Conservation (phyloP, 225 moss, liverwort and hornwort species). For the Polytrichum formosum region DNA sequence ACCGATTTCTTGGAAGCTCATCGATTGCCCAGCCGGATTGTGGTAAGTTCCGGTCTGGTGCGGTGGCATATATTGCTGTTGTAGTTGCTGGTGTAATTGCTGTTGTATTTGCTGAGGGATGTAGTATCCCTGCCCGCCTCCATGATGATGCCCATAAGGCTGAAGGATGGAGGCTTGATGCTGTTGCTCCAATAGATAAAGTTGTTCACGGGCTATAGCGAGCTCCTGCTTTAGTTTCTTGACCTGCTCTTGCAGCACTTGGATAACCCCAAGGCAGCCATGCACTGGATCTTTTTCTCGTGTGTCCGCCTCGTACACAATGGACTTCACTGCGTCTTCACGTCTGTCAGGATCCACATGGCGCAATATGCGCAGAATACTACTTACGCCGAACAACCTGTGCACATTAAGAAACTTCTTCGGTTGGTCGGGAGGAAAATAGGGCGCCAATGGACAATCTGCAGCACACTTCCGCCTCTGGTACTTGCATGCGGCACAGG, state of each 20-base stretch:
- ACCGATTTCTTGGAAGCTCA: slow-evolving; percentile 39
- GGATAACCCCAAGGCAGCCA: slow-evolving; percentile 62
- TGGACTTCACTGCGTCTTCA: slow-evolving; percentile 52
- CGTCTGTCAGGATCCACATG: slow-evolving; percentile 53
- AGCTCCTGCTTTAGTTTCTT: slow-evolving; percentile 41
- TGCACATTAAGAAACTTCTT: slow-evolving; percentile 62
- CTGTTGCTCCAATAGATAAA: slow-evolving; percentile 35
- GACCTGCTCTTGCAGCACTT: slow-evolving; percentile 41
- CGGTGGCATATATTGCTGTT: not conserved
- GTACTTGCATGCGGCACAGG: slow-evolving; percentile 73
- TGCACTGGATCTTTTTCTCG: slow-evolving; percentile 65
- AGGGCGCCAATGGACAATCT: slow-evolving; percentile 62
- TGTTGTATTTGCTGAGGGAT: slow-evolving; percentile 31
- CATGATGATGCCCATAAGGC: slow-evolving; percentile 33
- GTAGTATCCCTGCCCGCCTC: slow-evolving; percentile 40
- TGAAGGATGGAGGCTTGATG: slow-evolving; percentile 34
- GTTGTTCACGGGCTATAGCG: slow-evolving; percentile 19
- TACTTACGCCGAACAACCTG: slow-evolving; percentile 63
- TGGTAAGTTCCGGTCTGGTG: slow-evolving; percentile 32
- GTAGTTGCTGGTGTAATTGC: slow-evolving; percentile 22
- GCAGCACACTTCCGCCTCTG: slow-evolving; percentile 61
- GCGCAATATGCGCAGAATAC: slow-evolving; percentile 55
- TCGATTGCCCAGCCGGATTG: slow-evolving; percentile 23
- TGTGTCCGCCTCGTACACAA: slow-evolving; percentile 70
- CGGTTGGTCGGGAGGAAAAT: slow-evolving; percentile 65